These are phyloP conservation scores for Straminergon stramineum DNA, from an alignment of 225 moss, liverwort and hornwort species.

Conservation along the genomic window DNA sequence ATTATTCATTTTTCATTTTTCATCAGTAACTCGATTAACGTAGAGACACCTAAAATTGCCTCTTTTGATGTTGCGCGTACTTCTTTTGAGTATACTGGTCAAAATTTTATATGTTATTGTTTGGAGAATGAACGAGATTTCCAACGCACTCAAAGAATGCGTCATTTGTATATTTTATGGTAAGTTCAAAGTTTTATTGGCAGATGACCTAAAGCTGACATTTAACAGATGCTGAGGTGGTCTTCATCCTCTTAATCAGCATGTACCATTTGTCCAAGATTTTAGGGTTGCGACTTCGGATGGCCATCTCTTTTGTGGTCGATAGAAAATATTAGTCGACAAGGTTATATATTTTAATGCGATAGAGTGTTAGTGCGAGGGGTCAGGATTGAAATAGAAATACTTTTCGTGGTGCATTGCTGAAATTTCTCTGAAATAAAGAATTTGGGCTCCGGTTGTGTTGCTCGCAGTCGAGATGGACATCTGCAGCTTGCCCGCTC, in stretches of 20 bases:
- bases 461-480: conserved; percentile 36
- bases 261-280: background rate
- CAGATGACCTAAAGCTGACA: background rate
- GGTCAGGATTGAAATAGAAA: background rate
- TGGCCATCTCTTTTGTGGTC: background rate
- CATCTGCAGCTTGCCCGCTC: conserved; percentile 39
- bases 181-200: background rate
- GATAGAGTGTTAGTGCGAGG: background rate
- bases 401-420: background rate
- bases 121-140: background rate
- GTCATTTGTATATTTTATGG: background rate
- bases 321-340: background rate
- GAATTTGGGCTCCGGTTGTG: background rate
- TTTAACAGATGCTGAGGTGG: background rate
- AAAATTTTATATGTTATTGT: background rate
- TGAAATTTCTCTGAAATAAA: background rate
- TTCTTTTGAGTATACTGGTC: background rate
- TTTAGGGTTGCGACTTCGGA: background rate
- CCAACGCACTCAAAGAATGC: background rate
- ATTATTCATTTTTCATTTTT: background rate
- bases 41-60: background rate
- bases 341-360: background rate
- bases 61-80: background rate
- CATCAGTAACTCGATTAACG: background rate
- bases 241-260: background rate